phyloP scores from a whole-genome alignment of 495 filamentous ascomycete species.

The Neurospora discreta region DNA sequence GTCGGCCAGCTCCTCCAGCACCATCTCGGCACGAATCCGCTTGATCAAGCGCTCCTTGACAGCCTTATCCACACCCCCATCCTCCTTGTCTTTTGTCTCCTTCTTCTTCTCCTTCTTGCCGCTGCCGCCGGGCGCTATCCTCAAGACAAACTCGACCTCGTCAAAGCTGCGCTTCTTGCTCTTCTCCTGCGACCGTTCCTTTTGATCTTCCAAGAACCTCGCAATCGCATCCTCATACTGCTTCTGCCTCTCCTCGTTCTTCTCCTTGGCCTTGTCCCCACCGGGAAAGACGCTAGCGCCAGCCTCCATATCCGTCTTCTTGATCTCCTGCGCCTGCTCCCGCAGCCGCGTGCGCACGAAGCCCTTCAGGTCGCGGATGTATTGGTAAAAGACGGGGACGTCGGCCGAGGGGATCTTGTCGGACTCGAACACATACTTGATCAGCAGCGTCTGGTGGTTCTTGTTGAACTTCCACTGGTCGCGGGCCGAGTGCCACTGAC shows the following conservation, averaged over 20 bases:
- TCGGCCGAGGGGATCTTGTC: constrained; percentile 52
- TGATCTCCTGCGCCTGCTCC: constrained; percentile 48
- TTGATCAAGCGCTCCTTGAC: constrained; percentile 35
- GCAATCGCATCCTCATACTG: constrained; percentile 47
- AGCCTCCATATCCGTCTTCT: constrained; percentile 36
- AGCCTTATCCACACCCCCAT: constrained; percentile 20
- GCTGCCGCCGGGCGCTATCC: constrained; percentile 13
- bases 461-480: constrained; percentile 88
- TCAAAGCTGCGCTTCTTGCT: constrained; percentile 27
- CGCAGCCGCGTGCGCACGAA: constrained; percentile 50
- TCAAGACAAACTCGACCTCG: constrained; percentile 35
- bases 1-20: constrained; percentile 34
- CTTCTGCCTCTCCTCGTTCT: constrained; percentile 30
- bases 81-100: not conserved
- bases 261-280: constrained; percentile 31
- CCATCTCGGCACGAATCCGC: constrained; percentile 39
- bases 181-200: constrained; percentile 13
- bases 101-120: not conserved
- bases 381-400: constrained; percentile 51
- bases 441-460: constrained; percentile 65
- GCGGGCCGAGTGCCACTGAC: constrained; percentile 53
- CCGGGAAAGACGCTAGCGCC: constrained; percentile 28
- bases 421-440: constrained; percentile 68
- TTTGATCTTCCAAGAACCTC: constrained; percentile 24
- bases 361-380: constrained; percentile 63